Evolutionary conservation across 345 rosid genomes (phyloP), one percentile per base, ranked within the genome.

Genomic region (Hibiscus tridactylites): DNA sequence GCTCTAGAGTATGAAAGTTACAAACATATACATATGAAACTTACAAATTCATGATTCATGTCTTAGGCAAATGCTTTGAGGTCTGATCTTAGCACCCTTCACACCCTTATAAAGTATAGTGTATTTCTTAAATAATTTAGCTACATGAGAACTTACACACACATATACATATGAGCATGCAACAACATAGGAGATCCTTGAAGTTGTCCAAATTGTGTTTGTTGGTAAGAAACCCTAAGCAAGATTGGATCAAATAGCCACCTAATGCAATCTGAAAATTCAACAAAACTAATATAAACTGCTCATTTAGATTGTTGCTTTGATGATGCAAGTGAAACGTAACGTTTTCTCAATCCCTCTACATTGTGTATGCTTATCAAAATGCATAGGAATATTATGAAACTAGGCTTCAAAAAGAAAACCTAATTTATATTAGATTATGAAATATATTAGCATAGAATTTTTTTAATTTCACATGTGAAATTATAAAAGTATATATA

Each of bases 161-260:
- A 21, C 24, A 21, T 21, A 21, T 21, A 21, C 24, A 21, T 21
- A 21, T 21, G 24, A 21, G 24, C 24, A 21, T 21, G 24, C 24
- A 21, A 21, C 24, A 21, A 21, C 29, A 24, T 21, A 57, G 29
- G 31, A 11, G 62, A 58, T 59, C 16, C 26, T 19, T 17, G 3
- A 1, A 59, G n/a, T 26, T 26, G 16, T 0, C 7, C 35, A 16
- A 11, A 1, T 15, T 2, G 17, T 13, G 8, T 29, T 16, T 29
- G 64, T 13, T 28, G 39, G 64, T 60, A 60, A 60, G 64, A 61
- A 61, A 31, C 44, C 65, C 65, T 61, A 61, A 31, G 17, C 59
- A 54, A 16, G 9, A 33, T 6, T 60, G 64, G 42, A 60, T 15
- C 42, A 29, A 28, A 12, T 3, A 60, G 19, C 64, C 31, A 37